A percentile compares a stretch with the other conserved stretches of the same genome.
Conservation (phyloP, 805 yeast genomes). For the Candida ipomoeae region DNA sequence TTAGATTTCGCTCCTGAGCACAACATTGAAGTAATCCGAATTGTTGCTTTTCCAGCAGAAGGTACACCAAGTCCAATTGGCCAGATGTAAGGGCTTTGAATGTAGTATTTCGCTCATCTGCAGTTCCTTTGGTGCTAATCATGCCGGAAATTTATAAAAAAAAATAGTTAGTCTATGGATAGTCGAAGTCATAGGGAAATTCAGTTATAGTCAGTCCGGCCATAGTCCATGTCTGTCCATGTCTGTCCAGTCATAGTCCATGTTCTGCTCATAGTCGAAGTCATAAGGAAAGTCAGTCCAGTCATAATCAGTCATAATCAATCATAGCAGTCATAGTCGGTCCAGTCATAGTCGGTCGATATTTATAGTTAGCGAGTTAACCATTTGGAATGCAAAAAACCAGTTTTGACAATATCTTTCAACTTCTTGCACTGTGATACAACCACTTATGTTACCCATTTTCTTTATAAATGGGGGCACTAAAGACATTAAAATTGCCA, state of each 20-base stretch:
- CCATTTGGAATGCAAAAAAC: conserved; percentile 86
- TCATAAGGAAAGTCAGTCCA: no score
- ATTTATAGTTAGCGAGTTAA: conserved; percentile 90
- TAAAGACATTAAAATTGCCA: conserved; percentile 79
- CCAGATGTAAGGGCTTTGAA: conserved; percentile 63
- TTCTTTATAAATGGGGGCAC: conserved; percentile 80
- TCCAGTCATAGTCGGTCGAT: no score
- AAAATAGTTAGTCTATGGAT: no score
- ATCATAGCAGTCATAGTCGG: no score
- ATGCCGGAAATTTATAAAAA: conserved; percentile 48
- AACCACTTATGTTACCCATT: conserved; percentile 73
- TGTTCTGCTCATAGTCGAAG: no score
- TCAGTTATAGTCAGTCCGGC: no score
- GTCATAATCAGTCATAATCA: no score
- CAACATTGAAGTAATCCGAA: conserved; percentile 32
- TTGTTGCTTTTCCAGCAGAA: conserved; percentile 92
- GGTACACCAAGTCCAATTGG: conserved; percentile 67
- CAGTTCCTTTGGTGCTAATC: conserved; percentile 73
- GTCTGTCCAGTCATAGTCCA: no score
- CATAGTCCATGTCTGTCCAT: no score
- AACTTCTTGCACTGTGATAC: conserved; percentile 63
- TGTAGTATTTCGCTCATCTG: conserved; percentile 59
- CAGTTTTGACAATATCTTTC: conserved; percentile 84
- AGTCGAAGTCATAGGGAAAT: no score
- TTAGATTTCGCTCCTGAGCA: no score